phyloP scores from a whole-genome alignment of 208 protist genomes.

The Leishmania lainsoni region DNA sequence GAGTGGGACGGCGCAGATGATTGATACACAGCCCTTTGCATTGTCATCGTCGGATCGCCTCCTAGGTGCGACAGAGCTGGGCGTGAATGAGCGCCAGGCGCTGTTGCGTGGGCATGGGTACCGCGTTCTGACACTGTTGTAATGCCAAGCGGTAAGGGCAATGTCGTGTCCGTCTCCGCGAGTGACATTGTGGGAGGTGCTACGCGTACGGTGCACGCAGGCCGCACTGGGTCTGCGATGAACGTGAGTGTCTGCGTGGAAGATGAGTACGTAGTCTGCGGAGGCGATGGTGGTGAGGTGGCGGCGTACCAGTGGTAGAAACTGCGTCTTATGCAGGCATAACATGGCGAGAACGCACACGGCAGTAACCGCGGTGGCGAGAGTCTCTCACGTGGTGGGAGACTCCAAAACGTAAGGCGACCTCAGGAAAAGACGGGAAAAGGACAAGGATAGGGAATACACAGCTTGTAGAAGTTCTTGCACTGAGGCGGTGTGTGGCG shows the following conservation, averaged over 20 bases:
- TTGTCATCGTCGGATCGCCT: conserved; percentile 54
- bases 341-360: background rate
- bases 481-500: background rate
- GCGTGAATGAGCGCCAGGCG: conserved; percentile 33
- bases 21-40: conserved; percentile 80
- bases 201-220: conserved; percentile 12
- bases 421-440: background rate
- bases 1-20: conserved; percentile 39
- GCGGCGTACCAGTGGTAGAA: conserved; percentile 36
- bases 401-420: background rate
- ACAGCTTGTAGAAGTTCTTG: background rate
- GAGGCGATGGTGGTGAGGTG: conserved; percentile 35
- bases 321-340: background rate
- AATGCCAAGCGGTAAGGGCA: conserved; percentile 32
- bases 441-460: background rate
- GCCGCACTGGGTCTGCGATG: conserved; percentile 12
- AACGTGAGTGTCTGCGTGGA: conserved; percentile 38
- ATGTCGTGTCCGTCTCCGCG: conserved; percentile 22
- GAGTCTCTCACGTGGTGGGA: background rate
- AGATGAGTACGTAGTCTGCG: conserved; percentile 39
- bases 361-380: background rate
- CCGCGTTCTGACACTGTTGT: conserved; percentile 16
- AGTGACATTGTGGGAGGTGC: conserved; percentile 26
- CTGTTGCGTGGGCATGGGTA: conserved; percentile 56
- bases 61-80: conserved; percentile 35